Evolutionary conservation across 2,329 filamentous ascomycete species (phyloP), one percentile per base, ranked within the genome.

Genomic region (Sarocladium strictum): DNA sequence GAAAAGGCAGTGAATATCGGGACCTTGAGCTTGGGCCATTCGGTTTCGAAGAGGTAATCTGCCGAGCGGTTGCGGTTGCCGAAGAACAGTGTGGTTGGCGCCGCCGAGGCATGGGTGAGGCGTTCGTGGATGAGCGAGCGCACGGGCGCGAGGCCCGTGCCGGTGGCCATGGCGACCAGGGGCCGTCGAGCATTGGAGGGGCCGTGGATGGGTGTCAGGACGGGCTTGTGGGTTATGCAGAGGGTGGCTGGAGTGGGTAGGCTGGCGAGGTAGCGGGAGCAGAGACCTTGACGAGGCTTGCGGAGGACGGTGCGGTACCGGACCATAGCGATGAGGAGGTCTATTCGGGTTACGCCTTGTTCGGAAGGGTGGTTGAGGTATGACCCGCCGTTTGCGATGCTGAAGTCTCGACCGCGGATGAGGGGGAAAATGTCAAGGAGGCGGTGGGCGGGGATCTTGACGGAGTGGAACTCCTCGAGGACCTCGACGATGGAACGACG

Each of bases 401-500:
- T 97, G 67, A 96, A 99, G 62, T 96, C 89, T 5, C 94, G 81
- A n/a, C 86, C 87, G n/a, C 90, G 85, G 47, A 97, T 86, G 3
- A 85, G 64, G 0, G 94, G 94, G 54, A 99, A 85, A 15, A 92
- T 77, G 54, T 86, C 83, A 10, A 89, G 77, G 1, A 86, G 77
- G 50, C 86, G 83, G 54, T 86, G 76, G 71, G 85, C 89, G 0
- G 94, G 92, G 2, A 99, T 83, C 58, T 85, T 86, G 54, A 97
- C 87, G 0, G 83, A 86, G 40, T 87, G 81, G 63, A 99, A 99
- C 62, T 99, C 94, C 55, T 93, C 85, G 26, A 99, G 79, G 3
- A 96, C 87, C 70, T 99, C 94, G 5, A 99, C 75, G 55, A 97
- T 96, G 56, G 89, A 95, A 32, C 94, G 86, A 32, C 91, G 86